Evolutionary conservation across 1,139 yeast species (phyloP), one percentile per base, ranked within the genome.

Genomic region (Candida sp.): DNA sequence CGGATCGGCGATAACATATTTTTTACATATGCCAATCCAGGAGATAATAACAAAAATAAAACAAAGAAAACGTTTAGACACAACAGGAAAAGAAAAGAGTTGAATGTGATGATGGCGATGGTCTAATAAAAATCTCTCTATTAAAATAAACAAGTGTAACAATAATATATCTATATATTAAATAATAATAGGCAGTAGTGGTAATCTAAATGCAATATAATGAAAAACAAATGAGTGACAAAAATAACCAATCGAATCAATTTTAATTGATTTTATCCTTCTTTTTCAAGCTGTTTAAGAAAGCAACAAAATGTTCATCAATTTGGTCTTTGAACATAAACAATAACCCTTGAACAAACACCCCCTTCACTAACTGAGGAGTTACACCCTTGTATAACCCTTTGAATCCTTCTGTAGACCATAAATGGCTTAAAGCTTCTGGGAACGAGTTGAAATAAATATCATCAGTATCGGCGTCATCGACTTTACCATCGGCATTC

Each of bases 331-430:
- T 86, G 63, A 84, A 85, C 84, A 86, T 86, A 57, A 89, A 86
- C 55, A 89, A 72, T 49, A 88, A 72, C 0, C 96, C 96, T 63
- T 88, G 96, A 4, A 88, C 96, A 44, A 88, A 64, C 4, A 88
- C 86, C 2, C 95, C 96, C 70, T 88, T 88, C 36, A 84, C 64
- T 51, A 88, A 73, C 62, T 88, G 96, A 5, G 96, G 96, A 7
- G 82, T 79, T 38, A 88, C 60, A 5, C 96, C 96, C 69, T 84
- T 87, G 79, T 89, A 88, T 44, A 60, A 57, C 1, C 73, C 74
- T 22, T 46, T 55, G 50, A 72, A 51, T 45, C 60, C 60, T 51
- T 70, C 76, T 2, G 75, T 70, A 21, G 64, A 56, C 75, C 75
- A 73, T 50, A 73, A 69, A 50, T 73, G 71, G 42, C 63, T 61